phyloP scores from a whole-genome alignment of 495 filamentous ascomycete species.

The Xylaria intraflava region DNA sequence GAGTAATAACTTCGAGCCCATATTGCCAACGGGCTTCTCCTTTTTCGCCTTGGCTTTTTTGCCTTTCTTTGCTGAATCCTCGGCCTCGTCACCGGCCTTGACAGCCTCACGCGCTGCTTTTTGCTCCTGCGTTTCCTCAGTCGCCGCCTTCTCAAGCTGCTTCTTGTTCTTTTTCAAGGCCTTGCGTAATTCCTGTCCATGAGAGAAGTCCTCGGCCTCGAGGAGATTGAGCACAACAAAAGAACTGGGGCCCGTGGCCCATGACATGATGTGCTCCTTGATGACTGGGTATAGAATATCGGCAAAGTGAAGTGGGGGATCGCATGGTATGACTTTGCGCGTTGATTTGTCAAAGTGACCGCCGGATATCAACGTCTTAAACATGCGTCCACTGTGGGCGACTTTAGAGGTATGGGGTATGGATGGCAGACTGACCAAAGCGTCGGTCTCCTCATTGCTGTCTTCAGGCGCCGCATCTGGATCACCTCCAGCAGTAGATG shows the following conservation, averaged over 20 bases:
- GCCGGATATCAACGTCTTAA: conserved; percentile 81
- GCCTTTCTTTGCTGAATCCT: conserved; percentile 30
- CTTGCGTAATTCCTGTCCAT: conserved; percentile 57
- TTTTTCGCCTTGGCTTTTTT: conserved; percentile 32
- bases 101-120: conserved; percentile 30
- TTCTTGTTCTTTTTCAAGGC: conserved; percentile 55
- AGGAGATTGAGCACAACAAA: conserved; percentile 76
- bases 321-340: conserved; percentile 59
- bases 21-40: conserved; percentile 41
- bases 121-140: conserved; percentile 34
- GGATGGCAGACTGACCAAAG: neutral
- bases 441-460: conserved; percentile 30
- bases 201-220: conserved; percentile 70
- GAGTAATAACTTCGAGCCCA: conserved; percentile 48
- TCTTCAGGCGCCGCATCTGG: conserved; percentile 35
- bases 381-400: conserved; percentile 70
- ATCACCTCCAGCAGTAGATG: conserved; percentile 58
- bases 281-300: conserved; percentile 70
- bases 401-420: conserved; percentile 48
- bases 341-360: conserved; percentile 69
- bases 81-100: conserved; percentile 21
- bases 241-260: conserved; percentile 76
- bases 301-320: conserved; percentile 77
- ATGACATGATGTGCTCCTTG: conserved; percentile 64
- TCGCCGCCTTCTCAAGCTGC: conserved; percentile 42